Base-by-base conservation (phyloP, 805 yeast species). In the Hanseniaspora lindneri region DNA sequence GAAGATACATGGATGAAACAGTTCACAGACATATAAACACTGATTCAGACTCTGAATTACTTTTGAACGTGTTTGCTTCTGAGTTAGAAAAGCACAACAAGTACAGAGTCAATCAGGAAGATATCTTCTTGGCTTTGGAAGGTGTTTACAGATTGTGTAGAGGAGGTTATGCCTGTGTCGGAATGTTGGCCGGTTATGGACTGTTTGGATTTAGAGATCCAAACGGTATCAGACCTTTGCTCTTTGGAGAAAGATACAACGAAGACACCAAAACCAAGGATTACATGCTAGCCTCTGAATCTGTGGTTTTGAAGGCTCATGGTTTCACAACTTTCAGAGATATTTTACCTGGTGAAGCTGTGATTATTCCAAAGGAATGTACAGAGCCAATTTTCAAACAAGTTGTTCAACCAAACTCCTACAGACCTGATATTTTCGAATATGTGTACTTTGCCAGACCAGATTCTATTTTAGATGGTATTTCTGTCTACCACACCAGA, bases 401-500 rank as follows among this genome's bases (percentile, higher is more conserved):
- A 67, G 87, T 89, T 40, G 92, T 80, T 8, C 81, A 83, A 53
- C 74, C 80, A 54, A 71, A 73, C 61, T 67, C 80, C 2, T 88
- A 87, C 66, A 80, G 96, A 14, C 98, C 98, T 7, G 97, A 94
- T 68, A 79, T 92, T 54, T 92, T 92, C 59, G 98, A 92, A 67
- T 92, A 88, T 63, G 98, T 92, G 40, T 92, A 92, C 67, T 92
- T 92, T 70, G 97, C 98, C 16, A 79, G 98, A 62, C 96, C 97
- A 0, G 98, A 92, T 63, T 81, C 94, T 36, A 95, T 92, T 25
- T 66, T 88, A 53, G 98, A 92, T 64, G 98, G 97, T n/a, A 83
- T 92, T 40, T 83, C 95, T 16, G 97, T 92, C 19, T 92, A 92
- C 66, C 79, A 88, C 57, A 80, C 95, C 30, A 79, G 97, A 64